Base-by-base conservation (phyloP, 176 grass and related monocot genomes). In the Aegilops tauschii region DNA sequence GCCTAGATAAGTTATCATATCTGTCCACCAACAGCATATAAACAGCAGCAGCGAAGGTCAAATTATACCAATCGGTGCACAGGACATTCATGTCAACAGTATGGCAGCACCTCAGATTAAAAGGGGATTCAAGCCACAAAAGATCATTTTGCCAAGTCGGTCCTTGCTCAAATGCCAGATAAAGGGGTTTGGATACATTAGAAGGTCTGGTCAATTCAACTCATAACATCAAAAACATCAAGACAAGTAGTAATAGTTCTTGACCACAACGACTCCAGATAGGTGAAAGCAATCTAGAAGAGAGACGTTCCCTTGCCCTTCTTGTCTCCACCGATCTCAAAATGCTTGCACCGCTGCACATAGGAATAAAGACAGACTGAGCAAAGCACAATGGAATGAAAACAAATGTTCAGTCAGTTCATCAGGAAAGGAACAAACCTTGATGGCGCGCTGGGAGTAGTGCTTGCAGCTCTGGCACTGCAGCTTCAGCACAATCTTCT, bases 221-320 rank as follows among this genome's bases (percentile, higher is more conserved):
- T 91, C 42, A 82, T 91, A 82, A 78, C 69, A 64, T 7, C 5
- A 0, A 54, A 54, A 6, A 27, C 3, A 25, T 4, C 5, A 80
- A 8, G 18, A 49, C 40, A 85, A 12, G 65, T 64, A 30, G 63
- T 65, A 30, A 65, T 21, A 21, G 42, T 70, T 61, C 68, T 65
- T 66, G 81, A 80, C 29, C 9, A 76, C 37, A 25, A 67, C 44
- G 30, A 66, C 44, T 35, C 31, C 79, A 87, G 42, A 88, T 76
- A 78, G 76, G 76, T 35, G 45, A 83, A 64, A 63, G 3, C 63
- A 76, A 85, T 69, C 85, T 92, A 98, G 86, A 98, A 95, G 37
- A 98, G 96, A 2, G 93, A 95, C 32, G 96, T 98, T 72, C 96
- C 96, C 92, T 98, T 98, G 73, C 96, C 96, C 91, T 95, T 98